phyloP scores from a whole-genome alignment of 805 yeast species.

The Candida andamanensis region DNA sequence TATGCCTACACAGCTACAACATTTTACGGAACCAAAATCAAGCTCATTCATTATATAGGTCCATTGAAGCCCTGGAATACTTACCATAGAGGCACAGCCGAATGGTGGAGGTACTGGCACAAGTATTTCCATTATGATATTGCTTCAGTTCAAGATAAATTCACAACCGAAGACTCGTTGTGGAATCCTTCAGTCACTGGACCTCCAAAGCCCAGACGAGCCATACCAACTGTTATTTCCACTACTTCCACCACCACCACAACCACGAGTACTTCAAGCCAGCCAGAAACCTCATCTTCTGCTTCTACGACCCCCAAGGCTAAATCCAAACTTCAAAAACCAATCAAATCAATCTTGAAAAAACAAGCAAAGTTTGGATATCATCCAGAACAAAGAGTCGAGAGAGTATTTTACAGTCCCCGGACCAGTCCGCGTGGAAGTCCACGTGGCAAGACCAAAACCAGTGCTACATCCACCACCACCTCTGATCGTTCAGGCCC shows the following conservation, averaged over 20 bases:
- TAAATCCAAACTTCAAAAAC: neutral
- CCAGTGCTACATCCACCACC: too few relatives aligned
- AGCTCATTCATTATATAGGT: constrained; percentile 66
- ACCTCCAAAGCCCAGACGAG: constrained; percentile 28
- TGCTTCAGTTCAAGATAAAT: too few relatives aligned
- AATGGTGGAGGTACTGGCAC: constrained; percentile 40
- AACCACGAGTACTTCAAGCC: too few relatives aligned
- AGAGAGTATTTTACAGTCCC: constrained; percentile 31
- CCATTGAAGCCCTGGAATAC: constrained; percentile 52
- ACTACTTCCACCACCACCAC: too few relatives aligned
- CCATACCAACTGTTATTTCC: neutral
- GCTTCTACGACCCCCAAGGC: neutral
- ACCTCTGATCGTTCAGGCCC: too few relatives aligned
- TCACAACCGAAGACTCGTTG: constrained; percentile 16
- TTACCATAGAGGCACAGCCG: constrained; percentile 16
- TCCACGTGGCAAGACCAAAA: too few relatives aligned
- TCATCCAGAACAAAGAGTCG: constrained; percentile 19
- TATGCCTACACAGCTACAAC: constrained; percentile 18
- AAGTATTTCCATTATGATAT: too few relatives aligned
- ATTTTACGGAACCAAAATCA: constrained; percentile 28
- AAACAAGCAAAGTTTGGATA: constrained; percentile 11
- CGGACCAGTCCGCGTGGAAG: too few relatives aligned
- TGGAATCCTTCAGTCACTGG: constrained; percentile 44
- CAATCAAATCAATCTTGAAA: constrained; percentile 3
- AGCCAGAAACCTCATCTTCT: neutral